Conservation (phyloP, 2,329 filamentous ascomycete species). For the Parastagonospora avenae region DNA sequence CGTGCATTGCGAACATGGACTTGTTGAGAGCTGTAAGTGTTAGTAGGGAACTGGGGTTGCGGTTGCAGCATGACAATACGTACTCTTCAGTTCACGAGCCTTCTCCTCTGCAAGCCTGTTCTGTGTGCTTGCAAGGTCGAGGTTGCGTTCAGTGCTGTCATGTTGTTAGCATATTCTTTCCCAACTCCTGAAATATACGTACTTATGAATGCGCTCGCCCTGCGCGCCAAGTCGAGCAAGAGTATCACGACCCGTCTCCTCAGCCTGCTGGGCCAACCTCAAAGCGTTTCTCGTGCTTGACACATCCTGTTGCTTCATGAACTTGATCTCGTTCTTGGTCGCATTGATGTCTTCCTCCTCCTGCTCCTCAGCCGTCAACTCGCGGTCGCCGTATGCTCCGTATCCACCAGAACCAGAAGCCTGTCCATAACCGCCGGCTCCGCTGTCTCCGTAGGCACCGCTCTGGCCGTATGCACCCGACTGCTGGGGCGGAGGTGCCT, state of each 20-base stretch:
- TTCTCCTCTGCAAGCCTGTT: conserved; percentile 80
- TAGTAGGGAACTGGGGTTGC: not conserved
- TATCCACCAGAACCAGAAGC: conserved; percentile 44
- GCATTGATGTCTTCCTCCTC: conserved; percentile 74
- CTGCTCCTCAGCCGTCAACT: conserved; percentile 80
- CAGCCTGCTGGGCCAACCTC: conserved; percentile 66
- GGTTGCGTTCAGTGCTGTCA: conserved; percentile 66
- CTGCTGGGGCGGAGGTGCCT: conserved; percentile 49
- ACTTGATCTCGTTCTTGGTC: conserved; percentile 74
- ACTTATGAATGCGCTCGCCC: conserved; percentile 45
- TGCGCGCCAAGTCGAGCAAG: conserved; percentile 38
- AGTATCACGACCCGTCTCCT: conserved; percentile 67
- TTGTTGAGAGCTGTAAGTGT: conserved; percentile 65
- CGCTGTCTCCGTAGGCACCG: conserved; percentile 25
- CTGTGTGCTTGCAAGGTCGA: conserved; percentile 79
- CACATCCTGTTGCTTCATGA: conserved; percentile 75
- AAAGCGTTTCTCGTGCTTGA: conserved; percentile 70
- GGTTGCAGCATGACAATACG: no score
- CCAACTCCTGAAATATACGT: not conserved
- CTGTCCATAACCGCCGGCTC: conserved; percentile 27
- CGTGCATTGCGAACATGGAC: conserved; percentile 88
- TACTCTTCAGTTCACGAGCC: conserved; percentile 77
- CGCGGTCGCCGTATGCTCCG: conserved; percentile 67
- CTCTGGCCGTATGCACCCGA: conserved; percentile 34
- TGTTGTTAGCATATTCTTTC: conserved; percentile 37